Evolutionary conservation across 176 grass and related monocot genomes (phyloP), one percentile per base, ranked within the genome.

Genomic region (Poa annua): DNA sequence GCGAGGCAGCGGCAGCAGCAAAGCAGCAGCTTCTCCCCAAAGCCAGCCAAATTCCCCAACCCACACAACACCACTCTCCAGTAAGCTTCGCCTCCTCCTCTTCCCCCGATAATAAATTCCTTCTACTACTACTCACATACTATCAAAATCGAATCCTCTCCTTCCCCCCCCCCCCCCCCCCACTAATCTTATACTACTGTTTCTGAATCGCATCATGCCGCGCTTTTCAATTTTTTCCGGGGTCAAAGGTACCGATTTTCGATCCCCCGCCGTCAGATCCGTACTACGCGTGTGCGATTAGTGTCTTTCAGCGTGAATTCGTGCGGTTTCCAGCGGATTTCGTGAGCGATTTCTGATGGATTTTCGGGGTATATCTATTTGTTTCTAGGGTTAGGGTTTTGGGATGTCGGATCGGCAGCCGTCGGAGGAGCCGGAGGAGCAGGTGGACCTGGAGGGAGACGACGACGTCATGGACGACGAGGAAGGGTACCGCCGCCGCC

Each of bases 361-460:
- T 7, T 50, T 42, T 0, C 12, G 47, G 17, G 17, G 42, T 8
- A 13, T 67, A 59, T 49, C 16, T 71, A 8, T 17, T 42, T 34
- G 0, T 32, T 61, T 42, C 36, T 74, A 80, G 81, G 88, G 75
- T 86, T 83, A 85, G 82, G 81, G 26, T 79, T 65, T 66, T 38
- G 75, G 21, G 84, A 90, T 90, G 88, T 82, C 80, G 84, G 84
- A 79, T 60, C 84, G 84, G 75, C 89, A 90, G 73, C 80, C 33
- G 35, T 88, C 87, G 75, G 91, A 90, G 82, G 92, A 98, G 83
- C 89, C 91, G 67, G 96, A 99, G 85, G 96, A 99, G 84, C 96
- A 99, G 87, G 74, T 99, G 21, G 96, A 99, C 75, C 85, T 99
- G 67, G 96, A 99, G 17, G 96, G 93, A 33, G 96, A 99, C 77